phyloP scores from a whole-genome alignment of 2,329 filamentous ascomycete species.

The Escovopsis weberi region DNA sequence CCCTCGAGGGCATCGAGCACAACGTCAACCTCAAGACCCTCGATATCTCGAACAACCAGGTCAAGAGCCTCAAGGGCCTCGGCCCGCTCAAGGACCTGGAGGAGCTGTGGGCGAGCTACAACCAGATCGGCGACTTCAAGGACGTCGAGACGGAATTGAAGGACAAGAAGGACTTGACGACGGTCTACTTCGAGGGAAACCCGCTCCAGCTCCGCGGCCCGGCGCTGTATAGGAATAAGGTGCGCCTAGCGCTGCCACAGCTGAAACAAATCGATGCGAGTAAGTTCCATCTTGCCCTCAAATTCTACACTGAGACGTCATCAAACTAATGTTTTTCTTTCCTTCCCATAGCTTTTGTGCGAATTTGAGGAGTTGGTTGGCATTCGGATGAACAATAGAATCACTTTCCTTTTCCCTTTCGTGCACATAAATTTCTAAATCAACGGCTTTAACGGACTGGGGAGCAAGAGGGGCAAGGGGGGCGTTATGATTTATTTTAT shows the following conservation, averaged over 20 bases:
- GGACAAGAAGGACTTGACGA: conserved; percentile 67
- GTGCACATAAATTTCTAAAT: too few species aligned
- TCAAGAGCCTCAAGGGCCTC: conserved; percentile 60
- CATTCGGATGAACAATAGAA: not conserved
- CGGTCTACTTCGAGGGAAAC: conserved; percentile 94
- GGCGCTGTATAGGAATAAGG: conserved; percentile 89
- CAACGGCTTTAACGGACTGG: too few species aligned
- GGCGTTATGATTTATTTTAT: too few species aligned
- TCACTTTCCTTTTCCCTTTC: too few species aligned
- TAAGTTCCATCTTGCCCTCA: conserved; percentile 39
- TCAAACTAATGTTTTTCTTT: not conserved
- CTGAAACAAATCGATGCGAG: conserved; percentile 92
- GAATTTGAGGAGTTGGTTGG: conserved; percentile 3
- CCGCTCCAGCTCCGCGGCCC: conserved; percentile 66
- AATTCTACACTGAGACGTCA: not conserved
- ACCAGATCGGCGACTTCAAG: conserved; percentile 61
- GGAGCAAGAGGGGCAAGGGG: too few species aligned
- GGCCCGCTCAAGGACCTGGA: conserved; percentile 56
- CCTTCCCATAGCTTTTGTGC: conserved; percentile 6
- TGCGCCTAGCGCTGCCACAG: conserved; percentile 73
- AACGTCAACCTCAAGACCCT: conserved; percentile 58
- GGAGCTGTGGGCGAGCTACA: conserved; percentile 91
- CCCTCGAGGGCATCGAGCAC: conserved; percentile 56
- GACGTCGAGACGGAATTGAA: conserved; percentile 67
- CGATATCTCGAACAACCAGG: conserved; percentile 80